phyloP scores from a whole-genome alignment of 306 rosid genomes.

The Vicia faba region DNA sequence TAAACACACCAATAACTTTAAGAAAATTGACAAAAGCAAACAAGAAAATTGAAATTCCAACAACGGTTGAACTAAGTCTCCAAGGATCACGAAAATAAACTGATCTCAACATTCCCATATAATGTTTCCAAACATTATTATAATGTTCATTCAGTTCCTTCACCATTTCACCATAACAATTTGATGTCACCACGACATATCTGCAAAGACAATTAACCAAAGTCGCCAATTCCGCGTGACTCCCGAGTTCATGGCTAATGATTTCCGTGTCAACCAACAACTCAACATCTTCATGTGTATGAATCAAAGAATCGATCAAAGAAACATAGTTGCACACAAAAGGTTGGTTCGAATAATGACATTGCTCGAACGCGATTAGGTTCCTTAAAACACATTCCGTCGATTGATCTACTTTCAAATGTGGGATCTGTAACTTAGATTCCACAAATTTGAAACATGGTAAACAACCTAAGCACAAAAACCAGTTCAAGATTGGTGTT shows the following conservation, averaged over 20 bases:
- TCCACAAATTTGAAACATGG: background rate
- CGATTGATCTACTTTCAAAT: conserved; percentile 27
- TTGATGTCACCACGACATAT: conserved; percentile 29
- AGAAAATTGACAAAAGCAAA: conserved; percentile 35
- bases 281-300: conserved; percentile 53
- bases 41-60: conserved; percentile 36
- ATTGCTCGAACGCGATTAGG: conserved; percentile 60
- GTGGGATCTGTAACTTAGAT: conserved; percentile 27
- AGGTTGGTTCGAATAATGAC: conserved; percentile 46
- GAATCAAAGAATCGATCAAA: conserved; percentile 45
- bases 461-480: conserved; percentile 38
- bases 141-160: conserved; percentile 39
- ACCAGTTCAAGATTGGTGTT: conserved; percentile 28
- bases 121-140: conserved; percentile 26
- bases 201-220: conserved; percentile 41
- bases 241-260: conserved; percentile 40
- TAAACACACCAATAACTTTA: conserved; percentile 14
- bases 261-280: conserved; percentile 44
- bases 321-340: conserved; percentile 52
- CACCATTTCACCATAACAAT: conserved; percentile 17
- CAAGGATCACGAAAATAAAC: conserved; percentile 41
- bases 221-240: conserved; percentile 39
- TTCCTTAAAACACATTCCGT: conserved; percentile 52
- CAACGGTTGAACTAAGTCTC: conserved; percentile 36
- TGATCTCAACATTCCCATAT: conserved; percentile 36